These are phyloP conservation scores for Eucalyptus pumila DNA, from an alignment of 345 rosid species.

Conservation along the genomic window DNA sequence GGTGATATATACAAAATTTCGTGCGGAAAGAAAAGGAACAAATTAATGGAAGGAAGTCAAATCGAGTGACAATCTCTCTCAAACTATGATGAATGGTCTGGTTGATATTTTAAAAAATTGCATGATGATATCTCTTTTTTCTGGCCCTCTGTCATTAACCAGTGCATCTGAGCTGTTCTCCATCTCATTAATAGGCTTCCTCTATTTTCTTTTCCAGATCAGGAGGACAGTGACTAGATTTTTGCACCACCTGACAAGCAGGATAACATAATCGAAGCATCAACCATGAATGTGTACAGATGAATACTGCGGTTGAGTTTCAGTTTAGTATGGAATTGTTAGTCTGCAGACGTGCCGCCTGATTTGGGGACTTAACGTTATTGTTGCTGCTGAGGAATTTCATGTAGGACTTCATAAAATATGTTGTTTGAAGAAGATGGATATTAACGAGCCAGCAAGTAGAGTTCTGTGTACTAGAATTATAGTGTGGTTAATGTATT, in stretches of 20 bases:
- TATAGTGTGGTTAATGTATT: background rate
- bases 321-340: background rate
- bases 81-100: background rate
- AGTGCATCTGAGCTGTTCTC: background rate
- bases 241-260: background rate
- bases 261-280: background rate
- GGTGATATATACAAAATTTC: background rate
- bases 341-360: background rate
- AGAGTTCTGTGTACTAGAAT: background rate
- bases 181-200: background rate
- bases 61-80: background rate
- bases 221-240: conserved; percentile 1
- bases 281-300: background rate
- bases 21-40: background rate
- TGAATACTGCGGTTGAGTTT: background rate
- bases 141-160: background rate
- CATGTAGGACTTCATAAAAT: background rate
- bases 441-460: background rate
- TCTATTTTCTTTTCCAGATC: background rate
- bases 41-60: background rate
- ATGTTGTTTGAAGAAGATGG: background rate
- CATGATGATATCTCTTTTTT: background rate
- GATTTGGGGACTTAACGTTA: background rate
- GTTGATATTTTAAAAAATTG: background rate
- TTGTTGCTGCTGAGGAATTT: background rate